Evolutionary conservation across 2,329 filamentous ascomycete species (phyloP), one percentile per base, ranked within the genome.

Genomic region (Lecanicillium sp.): DNA sequence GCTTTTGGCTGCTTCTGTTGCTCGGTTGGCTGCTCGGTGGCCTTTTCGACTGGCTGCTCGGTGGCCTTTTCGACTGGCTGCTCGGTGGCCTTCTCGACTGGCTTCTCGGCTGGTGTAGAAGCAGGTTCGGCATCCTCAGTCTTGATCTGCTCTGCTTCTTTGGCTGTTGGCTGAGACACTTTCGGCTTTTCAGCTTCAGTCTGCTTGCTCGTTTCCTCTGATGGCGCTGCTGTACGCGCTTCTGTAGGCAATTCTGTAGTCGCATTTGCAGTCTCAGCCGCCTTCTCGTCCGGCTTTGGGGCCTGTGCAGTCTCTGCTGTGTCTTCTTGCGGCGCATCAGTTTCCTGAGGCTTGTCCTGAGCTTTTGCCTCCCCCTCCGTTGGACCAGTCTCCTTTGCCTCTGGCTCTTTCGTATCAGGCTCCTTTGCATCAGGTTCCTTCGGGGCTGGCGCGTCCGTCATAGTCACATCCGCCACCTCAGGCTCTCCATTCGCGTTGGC

Each of bases 391-490:
- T 18, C 12, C 25, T 22, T 13, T 34, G 4, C 13, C 3, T 2
- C 27, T 18, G n/a, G n/a, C n/a, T n/a, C n/a, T n/a, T n/a, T n/a
- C n/a, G n/a, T n/a, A n/a, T n/a, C n/a, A n/a, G n/a, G n/a, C 6
- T 14, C 11, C 9, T 39, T 17, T 27, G 35, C 27, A 4, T 12
- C 18, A 18, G n/a, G n/a, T n/a, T 13, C 16, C 2, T 18, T 15
- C 19, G 18, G 17, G 12, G 32, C 14, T 12, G 30, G 28, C 17
- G 29, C 32, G 18, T 31, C 33, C 17, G 15, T 33, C 30, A 30
- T 43, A 5, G 29, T 11, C 13, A 40, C 30, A 18, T 43, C 40
- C 12, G 14, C 29, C 33, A 14, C 18, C 9, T 33, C 12, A 4
- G 13, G 27, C 9, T 35, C 33, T 18, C 16, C 25, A 13, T 22